Evolutionary conservation across 129 eudicot species (phyloP).

Genomic region (Chrysanthemum lavandulifolium): DNA sequence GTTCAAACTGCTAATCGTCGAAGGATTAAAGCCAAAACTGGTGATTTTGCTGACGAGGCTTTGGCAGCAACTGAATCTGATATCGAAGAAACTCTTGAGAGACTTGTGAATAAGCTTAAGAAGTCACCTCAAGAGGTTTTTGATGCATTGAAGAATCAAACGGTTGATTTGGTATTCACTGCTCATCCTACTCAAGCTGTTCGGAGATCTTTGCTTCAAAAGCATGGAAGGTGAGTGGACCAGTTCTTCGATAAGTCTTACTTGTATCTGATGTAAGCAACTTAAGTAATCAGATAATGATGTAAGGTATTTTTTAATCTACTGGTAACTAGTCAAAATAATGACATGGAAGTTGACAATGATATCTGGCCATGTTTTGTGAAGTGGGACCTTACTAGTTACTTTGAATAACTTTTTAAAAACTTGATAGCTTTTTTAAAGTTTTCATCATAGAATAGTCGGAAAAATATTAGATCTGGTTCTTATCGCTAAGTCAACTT

Average conservation of each 20-base stretch:
- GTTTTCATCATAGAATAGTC: background rate
- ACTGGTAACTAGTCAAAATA: background rate
- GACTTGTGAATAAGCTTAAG: constrained; percentile 70
- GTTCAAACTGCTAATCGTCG: constrained; percentile 92
- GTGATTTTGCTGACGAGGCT: constrained; percentile 79
- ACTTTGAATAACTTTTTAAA: background rate
- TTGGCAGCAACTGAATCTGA: constrained; percentile 90
- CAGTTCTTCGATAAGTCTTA: background rate
- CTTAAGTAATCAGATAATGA: background rate
- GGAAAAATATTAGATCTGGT: background rate
- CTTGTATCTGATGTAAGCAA: constrained; percentile 6
- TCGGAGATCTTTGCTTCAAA: constrained; percentile 94
- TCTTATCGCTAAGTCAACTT: constrained; percentile 35
- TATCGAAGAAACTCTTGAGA: constrained; percentile 87
- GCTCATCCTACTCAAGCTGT: constrained; percentile 98
- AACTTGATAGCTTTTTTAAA: background rate
- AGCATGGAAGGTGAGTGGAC: constrained; percentile 81
- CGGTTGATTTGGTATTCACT: constrained; percentile 87
- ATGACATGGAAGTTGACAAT: background rate
- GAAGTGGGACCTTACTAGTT: background rate
- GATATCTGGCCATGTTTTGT: constrained; percentile 8
- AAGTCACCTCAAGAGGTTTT: constrained; percentile 89
- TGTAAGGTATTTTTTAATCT: background rate
- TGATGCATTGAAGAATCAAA: constrained; percentile 89
- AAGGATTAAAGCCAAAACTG: constrained; percentile 69